Evolutionary conservation across 306 rosid species (phyloP), one percentile per base, ranked within the genome.

Genomic region (Glycine soja): DNA sequence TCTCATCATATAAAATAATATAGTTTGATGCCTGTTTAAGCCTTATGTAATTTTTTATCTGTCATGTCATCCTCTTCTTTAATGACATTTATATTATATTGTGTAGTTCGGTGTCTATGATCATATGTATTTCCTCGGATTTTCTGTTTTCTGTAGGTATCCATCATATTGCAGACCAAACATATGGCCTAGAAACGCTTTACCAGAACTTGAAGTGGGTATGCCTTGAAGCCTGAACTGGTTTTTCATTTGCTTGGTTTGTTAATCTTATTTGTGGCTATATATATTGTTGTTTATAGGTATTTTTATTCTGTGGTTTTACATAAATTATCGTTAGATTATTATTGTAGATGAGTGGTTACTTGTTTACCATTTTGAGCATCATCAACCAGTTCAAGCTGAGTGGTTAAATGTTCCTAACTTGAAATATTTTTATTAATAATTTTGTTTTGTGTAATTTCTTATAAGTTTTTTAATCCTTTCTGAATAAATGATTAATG

Each of bases 191-290:
- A 82, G 71, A 68, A 84, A 68, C 30, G 87, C 94, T 24, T 82
- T 95, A 81, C 97, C 97, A 46, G 94, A 95, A 81, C 91, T 95
- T 87, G 97, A 93, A 88, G 82, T 75, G 52, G 96, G 99, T 95
- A 89, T 54, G 87, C 73, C 62, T 48, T 51, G 74, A 79, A 74
- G 73, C 53, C 59, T 70, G 47, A 78, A 74, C 83, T 40, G 30
- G 58, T 75, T 81, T 63, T 77, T 18, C 75, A 40, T 42, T 46
- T 50, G 59, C 30, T 52, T 32, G 45, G 58, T 64, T 79, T 81
- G 59, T 70, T 72, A 78, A 62, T 77, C 72, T 45, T 69, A 77
- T 61, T n/a, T 74, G 65, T 64, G 71, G 48, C 52, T 43, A 19
- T 61, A 72, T 74, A 61, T 24, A 7, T 62, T 78, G 72, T 57